Percentiles rank a stretch among this genome's conserved stretches.
Evolutionary conservation across 495 filamentous ascomycete genomes (phyloP).

Genomic region (Neurospora hispaniola): DNA sequence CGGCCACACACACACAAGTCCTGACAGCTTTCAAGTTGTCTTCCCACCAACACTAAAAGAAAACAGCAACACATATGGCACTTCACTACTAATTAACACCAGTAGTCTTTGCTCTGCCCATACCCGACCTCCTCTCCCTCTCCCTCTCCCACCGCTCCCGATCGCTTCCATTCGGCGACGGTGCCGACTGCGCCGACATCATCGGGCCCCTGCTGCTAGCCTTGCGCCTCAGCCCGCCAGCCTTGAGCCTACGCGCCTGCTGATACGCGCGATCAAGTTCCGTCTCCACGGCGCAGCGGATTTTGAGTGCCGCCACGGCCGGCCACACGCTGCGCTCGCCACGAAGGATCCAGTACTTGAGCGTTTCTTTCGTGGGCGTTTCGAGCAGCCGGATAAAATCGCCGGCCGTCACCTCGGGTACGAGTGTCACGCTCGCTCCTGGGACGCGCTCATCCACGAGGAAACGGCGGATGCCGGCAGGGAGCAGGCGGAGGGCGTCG

Average conservation of each 20-base stretch:
- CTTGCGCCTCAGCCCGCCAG: constrained; percentile 29
- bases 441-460: constrained; percentile 84
- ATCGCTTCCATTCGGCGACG: constrained; percentile 1
- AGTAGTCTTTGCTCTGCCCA: not conserved
- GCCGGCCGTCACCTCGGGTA: constrained; percentile 60
- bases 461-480: constrained; percentile 58
- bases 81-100: not conserved
- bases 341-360: constrained; percentile 76
- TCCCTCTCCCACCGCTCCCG: not conserved
- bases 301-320: constrained; percentile 69
- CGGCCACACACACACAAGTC: not conserved
- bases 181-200: not conserved
- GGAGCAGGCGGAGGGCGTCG: constrained; percentile 64
- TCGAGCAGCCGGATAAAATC: constrained; percentile 73
- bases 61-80: not conserved
- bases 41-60: not conserved
- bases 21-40: not conserved
- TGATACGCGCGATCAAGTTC: constrained; percentile 81
- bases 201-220: constrained; percentile 19
- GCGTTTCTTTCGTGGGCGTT: constrained; percentile 60
- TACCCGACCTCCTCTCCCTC: not conserved
- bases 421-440: constrained; percentile 67
- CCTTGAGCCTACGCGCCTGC: constrained; percentile 52
- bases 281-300: constrained; percentile 78
- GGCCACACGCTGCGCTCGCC: constrained; percentile 91